These are phyloP conservation scores for Epichloe scottii DNA, from an alignment of 2,329 filamentous ascomycete genomes.

Conservation along the genomic window DNA sequence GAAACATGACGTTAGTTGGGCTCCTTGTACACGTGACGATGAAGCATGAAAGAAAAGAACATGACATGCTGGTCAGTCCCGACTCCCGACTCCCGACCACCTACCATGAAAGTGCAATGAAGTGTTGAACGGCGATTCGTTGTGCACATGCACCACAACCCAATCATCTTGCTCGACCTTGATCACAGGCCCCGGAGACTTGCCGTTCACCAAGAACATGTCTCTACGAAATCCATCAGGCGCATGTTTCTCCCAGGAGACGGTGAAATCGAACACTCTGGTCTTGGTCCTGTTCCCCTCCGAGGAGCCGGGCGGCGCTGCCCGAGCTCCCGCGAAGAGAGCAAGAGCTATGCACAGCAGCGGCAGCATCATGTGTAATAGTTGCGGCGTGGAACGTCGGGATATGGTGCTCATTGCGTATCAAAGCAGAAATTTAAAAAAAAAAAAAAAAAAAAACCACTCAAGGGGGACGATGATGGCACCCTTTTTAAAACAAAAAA, in stretches of 20 bases:
- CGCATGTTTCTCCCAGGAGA: slow-evolving; percentile 25
- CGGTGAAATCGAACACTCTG: slow-evolving; percentile 14
- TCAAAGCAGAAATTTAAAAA: too few species aligned
- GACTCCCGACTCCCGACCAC: slow-evolving; percentile 2
- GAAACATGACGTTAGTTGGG: too few species aligned
- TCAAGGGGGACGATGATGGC: too few species aligned
- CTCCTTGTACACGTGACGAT: too few species aligned
- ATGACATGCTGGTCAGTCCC: too few species aligned
- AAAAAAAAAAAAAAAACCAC: too few species aligned
- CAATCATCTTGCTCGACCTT: slow-evolving; percentile 17
- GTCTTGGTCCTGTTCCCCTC: not conserved
- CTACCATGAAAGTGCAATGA: slow-evolving; percentile 38
- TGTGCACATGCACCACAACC: slow-evolving; percentile 31
- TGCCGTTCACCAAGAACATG: slow-evolving; percentile 43
- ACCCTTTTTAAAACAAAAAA: too few species aligned
- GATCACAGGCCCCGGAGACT: slow-evolving; percentile 49
- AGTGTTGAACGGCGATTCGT: slow-evolving; percentile 33
- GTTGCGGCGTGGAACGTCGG: too few species aligned
- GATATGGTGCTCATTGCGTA: too few species aligned
- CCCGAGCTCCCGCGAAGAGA: not conserved
- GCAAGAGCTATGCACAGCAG: not conserved
- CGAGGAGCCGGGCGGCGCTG: not conserved
- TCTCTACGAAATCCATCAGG: slow-evolving; percentile 32
- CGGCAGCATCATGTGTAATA: not conserved
- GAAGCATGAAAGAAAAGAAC: too few species aligned